Base-by-base conservation (phyloP, 257 asterid species). In the Eucommia ulmoides region DNA sequence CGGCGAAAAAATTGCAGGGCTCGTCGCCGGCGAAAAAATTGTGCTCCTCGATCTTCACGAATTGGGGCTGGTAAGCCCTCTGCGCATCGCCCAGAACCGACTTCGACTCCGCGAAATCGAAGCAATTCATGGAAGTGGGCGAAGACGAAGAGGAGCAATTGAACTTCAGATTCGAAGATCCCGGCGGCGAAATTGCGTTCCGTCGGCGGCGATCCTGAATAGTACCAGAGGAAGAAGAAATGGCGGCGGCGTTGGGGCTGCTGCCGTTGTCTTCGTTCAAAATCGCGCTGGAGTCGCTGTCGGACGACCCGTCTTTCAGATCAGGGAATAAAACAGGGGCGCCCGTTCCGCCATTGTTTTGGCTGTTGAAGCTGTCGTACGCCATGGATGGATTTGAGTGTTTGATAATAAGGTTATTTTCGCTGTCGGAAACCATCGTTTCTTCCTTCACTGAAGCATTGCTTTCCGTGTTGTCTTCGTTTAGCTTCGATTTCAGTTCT, bases 281-380 rank as follows among this genome's bases (percentile, higher is more conserved):
- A 47, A 88, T 82, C 1, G 94, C 89, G 50, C 97, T 88, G 1
- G 97, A 68, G 29, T 88, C 95, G 42, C 83, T 88, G 3, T 74
- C 79, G 8, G 95, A 83, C 2, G 82, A 81, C 19, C 97, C 94
- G 45, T 81, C 92, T 68, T 77, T 75, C 16, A 75, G 54, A 55
- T 79, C 93, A 3, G 58, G 33, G 19, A 81, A 29, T 5, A 29
- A 73, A 25, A 63, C 14, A 15, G 71, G 46, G 46, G 58, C 69
- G 24, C 66, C 66, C 58, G 63, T 53, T 20, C 42, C 41, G 16
- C 50, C 60, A 1, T 48, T 61, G 9, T 52, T 62, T 22, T 47
- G 63, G 19, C 44, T 69, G 17, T 48, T 61, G 49, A 56, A 41
- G 50, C 62, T 73, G 51, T 68, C 83, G 9, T n/a, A n/a, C 49